These are phyloP conservation scores for Thelonectria blattea DNA, from an alignment of 2,329 filamentous ascomycete species.

Conservation along the genomic window DNA sequence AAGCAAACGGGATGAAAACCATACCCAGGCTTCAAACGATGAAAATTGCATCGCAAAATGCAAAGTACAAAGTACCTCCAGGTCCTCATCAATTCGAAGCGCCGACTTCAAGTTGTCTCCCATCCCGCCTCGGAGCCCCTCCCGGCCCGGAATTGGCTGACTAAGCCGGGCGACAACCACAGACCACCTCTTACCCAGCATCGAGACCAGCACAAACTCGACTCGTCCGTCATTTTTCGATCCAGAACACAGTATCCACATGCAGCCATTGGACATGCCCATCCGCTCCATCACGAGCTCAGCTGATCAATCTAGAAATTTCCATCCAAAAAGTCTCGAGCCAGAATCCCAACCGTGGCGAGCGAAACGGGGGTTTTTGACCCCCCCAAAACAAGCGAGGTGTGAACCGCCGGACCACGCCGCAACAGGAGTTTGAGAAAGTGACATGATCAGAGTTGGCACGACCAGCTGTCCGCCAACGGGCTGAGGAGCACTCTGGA, in stretches of 20 bases:
- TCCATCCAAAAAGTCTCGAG: slow-evolving; percentile 24
- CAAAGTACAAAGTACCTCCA: no score
- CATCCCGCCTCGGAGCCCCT: neutral
- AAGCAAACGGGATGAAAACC: neutral
- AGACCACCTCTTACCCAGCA: slow-evolving; percentile 33
- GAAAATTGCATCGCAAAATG: no score
- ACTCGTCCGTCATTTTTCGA: slow-evolving; percentile 11
- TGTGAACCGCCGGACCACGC: slow-evolving; percentile 2
- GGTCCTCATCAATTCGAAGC: neutral
- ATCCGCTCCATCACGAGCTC: slow-evolving; percentile 8
- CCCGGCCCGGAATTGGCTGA: slow-evolving; percentile 22
- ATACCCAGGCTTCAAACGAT: neutral
- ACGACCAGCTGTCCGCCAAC: slow-evolving; percentile 10
- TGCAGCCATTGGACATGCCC: slow-evolving; percentile 35
- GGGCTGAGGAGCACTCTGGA: slow-evolving; percentile 18
- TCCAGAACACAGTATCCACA: slow-evolving; percentile 36
- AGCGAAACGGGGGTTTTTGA: neutral
- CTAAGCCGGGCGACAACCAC: slow-evolving; percentile 31
- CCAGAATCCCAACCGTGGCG: slow-evolving; percentile 3
- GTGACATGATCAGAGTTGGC: slow-evolving; percentile 19
- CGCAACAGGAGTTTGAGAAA: slow-evolving; percentile 10
- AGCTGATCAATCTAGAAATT: slow-evolving; percentile 17
- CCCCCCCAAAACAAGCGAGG: neutral
- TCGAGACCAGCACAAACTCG: slow-evolving; percentile 30
- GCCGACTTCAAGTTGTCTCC: neutral